Evolutionary conservation across 805 yeast genomes (phyloP), one percentile per base, ranked within the genome.

Genomic region (Yarrowia sp.): DNA sequence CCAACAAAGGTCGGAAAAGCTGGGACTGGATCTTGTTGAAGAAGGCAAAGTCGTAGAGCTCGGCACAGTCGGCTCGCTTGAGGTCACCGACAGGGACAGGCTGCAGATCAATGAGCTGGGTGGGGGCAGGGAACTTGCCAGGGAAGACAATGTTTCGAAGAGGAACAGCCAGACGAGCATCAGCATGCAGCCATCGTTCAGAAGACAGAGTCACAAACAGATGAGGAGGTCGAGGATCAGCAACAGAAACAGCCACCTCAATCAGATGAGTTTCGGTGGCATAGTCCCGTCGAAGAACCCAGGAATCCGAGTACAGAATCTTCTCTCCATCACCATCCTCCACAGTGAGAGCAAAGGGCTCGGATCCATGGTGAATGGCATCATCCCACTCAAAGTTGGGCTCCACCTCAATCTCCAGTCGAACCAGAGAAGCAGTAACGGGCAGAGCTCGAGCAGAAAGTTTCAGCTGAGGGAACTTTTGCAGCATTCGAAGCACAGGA

Each of bases 291-390:
- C 78, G 76, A 14, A 92, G 80, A 0, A 81, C 68, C 45, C 92
- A 76, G 2, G 77, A 71, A 63, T 88, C 92, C 36, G 76, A 68
- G 70, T 79, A 84, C n/a, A 93, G 76, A 17, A 92, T 81, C 63
- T 78, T 80, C 66, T 90, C 93, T 4, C 97, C 96, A 72, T 90
- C 88, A 47, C 89, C 82, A 71, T 92, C 97, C 72, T 91, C 97
- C 1, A 91, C 89, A 3, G 90, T 63, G 2, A 95, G 67, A 35
- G 86, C 74, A 70, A 92, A 95, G 6, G 83, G 76, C 71, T 92
- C 93, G 1, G 83, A 77, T 32, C 73, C 75, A 0, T 89, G 89
- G 71, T 92, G 97, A 2, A 87, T 66, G 5, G 72, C 73, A 9
- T 73, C 68, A 73, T 89, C 88, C 97, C 98, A 92, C 15, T 77